Evolutionary conservation across 257 asterid species (phyloP), one percentile per base, ranked within the genome.

Genomic region (Asclepias syriaca): DNA sequence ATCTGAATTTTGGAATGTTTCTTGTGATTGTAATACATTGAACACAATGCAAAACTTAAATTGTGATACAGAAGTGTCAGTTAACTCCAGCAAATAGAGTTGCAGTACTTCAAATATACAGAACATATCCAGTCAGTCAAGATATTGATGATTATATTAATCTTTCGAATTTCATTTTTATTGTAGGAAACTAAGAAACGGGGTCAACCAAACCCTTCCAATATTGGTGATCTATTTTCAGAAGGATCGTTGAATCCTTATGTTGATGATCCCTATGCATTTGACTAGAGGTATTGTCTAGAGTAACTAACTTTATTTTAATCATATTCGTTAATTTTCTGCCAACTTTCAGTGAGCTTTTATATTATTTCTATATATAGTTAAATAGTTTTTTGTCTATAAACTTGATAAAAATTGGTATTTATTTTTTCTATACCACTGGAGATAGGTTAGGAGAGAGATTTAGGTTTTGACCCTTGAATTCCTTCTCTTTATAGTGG

Each of bases 201-300:
- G 72, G 71, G n/a, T 78, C 80, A 59, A 49, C 84, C 87, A 69
- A 82, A 84, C 53, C 88, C 92, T 74, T 84, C 97, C 75, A 88
- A 88, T 81, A 88, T 95, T 46, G 96, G 96, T 19, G 98, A 92
- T 85, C 78, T 95, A 85, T 95, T 95, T 82, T 80, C 96, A 9
- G 99, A 95, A 85, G 99, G 98, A 78, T 92, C 97, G 55, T 77
- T 95, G 85, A 90, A 95, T 81, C 99, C 99, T 56, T 95, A 95
- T 76, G 92, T 84, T 68, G 98, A 95, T 81, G 98, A 95, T 80
- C 99, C 99, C 55, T 95, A 89, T 81, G 95, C 97, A 65, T 95
- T 95, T 83, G 93, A 84, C 74, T 92, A 87, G 87, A 88, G 98
- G 97, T 95, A 86, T 65, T 68, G 74, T 19, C 56, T 34, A 18